Evolutionary conservation across 441 rosid genomes (phyloP), one percentile per base, ranked within the genome.

Genomic region (Raphanus hybrid): DNA sequence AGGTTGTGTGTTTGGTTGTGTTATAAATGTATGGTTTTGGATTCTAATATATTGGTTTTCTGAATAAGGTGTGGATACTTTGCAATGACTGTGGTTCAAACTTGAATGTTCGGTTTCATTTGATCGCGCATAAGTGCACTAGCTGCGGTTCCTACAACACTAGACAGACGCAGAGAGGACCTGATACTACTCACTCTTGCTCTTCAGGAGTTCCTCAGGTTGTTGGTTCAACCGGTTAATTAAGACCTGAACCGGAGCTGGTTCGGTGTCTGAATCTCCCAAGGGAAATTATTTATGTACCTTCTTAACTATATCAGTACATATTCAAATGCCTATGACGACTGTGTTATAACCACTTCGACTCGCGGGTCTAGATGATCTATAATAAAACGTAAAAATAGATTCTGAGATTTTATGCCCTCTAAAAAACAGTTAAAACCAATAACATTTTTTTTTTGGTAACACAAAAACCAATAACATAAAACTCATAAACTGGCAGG

Each of bases 31-130:
- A 14, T 16, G 52, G 16, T 34, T 39, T 50, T 67, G 55, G 70
- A 52, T 9, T 43, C 2, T 0, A 11, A 67, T 78, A 50, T 50
- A 14, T 71, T 20, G 2, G 14, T 15, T 58, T 15, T 59, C n/a
- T 2, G 8, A 32, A 1, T 50, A 70, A 92, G 94, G 92, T 93
- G n/a, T 94, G 94, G 98, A 92, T 94, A 72, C 97, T 94, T 2
- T 94, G 97, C 88, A 94, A 94, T 34, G 98, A 94, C 55, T 94
- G 97, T 5, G 88, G 91, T 15, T 80, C 84, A 48, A 88, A 83
- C 50, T 84, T 89, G 0, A 81, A 82, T 7, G 92, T 88, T 8
- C 85, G 81, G 70, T 92, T 89, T 81, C 97, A 94, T 73, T 45
- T 92, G 4, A 73, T 91, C 2, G 98, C 94, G 1, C 91, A 86